Evolutionary conservation across 345 rosid genomes (phyloP).

Genomic region (Murraya paniculata): DNA sequence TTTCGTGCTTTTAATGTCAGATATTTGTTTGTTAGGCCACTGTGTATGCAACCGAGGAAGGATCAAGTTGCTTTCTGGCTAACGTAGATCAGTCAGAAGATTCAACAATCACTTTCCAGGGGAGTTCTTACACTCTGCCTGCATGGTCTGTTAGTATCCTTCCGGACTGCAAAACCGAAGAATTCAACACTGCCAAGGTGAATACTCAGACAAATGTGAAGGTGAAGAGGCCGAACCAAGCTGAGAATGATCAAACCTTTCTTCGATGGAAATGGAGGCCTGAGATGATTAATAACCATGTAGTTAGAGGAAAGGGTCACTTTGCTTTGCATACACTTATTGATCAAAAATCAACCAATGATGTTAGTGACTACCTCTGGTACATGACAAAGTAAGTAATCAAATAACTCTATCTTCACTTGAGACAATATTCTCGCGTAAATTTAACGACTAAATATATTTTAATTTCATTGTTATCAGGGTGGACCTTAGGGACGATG

Average conservation of each 20-base stretch:
- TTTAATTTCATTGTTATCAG: slow-evolving; percentile 16
- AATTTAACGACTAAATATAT: too few relatives aligned
- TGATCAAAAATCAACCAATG: slow-evolving; percentile 59
- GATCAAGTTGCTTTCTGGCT: slow-evolving; percentile 53
- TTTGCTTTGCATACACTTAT: slow-evolving; percentile 26
- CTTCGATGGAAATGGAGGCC: slow-evolving; percentile 66
- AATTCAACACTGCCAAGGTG: slow-evolving; percentile 66
- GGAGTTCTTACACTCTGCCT: slow-evolving; percentile 39
- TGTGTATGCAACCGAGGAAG: slow-evolving; percentile 28
- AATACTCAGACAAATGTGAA: slow-evolving; percentile 51
- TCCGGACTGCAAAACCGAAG: slow-evolving; percentile 55
- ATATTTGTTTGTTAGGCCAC: slow-evolving; percentile 37
- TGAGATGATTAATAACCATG: slow-evolving; percentile 27
- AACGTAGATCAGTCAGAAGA: slow-evolving; percentile 43
- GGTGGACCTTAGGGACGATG: slow-evolving; percentile 36
- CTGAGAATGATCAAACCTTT: slow-evolving; percentile 29
- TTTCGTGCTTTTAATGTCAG: neutral
- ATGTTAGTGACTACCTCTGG: slow-evolving; percentile 66
- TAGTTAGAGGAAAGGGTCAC: slow-evolving; percentile 34
- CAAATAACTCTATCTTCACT: neutral
- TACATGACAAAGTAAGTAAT: slow-evolving; percentile 57
- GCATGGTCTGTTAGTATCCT: slow-evolving; percentile 77
- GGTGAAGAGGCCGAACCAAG: slow-evolving; percentile 31
- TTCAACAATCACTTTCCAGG: slow-evolving; percentile 45
- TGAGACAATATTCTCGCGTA: neutral